Evolutionary conservation across 805 yeast species (phyloP).

Genomic region (Diddensiella santjacobensis): DNA sequence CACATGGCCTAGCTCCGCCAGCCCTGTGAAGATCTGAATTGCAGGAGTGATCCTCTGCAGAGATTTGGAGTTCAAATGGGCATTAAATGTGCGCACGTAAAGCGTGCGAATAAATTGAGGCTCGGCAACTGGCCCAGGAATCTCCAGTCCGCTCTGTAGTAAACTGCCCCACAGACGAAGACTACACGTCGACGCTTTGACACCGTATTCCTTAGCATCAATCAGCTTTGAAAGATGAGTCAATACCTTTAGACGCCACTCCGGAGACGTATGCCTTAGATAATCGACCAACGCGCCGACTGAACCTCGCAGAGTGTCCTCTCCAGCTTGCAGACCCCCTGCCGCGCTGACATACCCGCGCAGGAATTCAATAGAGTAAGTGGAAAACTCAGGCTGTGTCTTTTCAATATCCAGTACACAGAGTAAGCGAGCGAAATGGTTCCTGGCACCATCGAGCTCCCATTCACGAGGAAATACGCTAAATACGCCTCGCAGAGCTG

Average conservation of each 20-base stretch:
- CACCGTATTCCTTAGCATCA: constrained; percentile 6
- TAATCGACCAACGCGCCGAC: constrained; percentile 11
- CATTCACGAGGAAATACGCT: background rate
- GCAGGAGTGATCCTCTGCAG: constrained; percentile 38
- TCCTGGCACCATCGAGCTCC: background rate
- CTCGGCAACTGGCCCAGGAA: constrained; percentile 23
- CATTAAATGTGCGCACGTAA: constrained; percentile 42
- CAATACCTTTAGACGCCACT: constrained; percentile 7
- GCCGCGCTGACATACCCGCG: constrained; percentile 33
- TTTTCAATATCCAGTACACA: constrained; percentile 6
- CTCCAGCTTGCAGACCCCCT: constrained; percentile 23
- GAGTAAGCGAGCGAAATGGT: constrained; percentile 4
- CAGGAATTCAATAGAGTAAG: constrained; percentile 11
- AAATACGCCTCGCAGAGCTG: constrained; percentile 2
- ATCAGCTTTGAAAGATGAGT: constrained; percentile 5
- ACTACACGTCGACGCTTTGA: constrained; percentile 4
- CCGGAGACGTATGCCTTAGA: constrained; percentile 1
- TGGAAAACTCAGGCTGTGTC: background rate
- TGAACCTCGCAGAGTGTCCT: constrained; percentile 15
- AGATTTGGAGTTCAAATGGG: constrained; percentile 49
- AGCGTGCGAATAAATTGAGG: constrained; percentile 40
- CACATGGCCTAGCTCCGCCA: constrained; percentile 27
- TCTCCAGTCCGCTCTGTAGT: constrained; percentile 17
- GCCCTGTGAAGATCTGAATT: constrained; percentile 42
- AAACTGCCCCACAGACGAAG: constrained; percentile 14